These are phyloP conservation scores for Albatrellus ellisii DNA, from an alignment of 768 basidiomycete species.

Conservation along the genomic window DNA sequence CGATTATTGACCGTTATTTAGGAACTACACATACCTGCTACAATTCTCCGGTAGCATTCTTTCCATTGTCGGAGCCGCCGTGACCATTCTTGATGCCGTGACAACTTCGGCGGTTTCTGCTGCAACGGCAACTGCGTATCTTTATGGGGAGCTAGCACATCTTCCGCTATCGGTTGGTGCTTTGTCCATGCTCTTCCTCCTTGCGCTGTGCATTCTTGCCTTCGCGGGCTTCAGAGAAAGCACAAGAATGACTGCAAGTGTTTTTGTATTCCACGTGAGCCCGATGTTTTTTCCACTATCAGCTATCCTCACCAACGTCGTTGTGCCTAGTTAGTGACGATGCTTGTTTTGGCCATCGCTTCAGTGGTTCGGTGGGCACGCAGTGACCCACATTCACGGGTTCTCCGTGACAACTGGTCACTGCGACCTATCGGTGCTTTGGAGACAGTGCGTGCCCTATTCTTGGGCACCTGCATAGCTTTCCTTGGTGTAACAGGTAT, in stretches of 20 bases:
- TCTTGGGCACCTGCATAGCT: constrained; percentile 12
- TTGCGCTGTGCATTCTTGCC: constrained; percentile 7
- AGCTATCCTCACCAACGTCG: background rate
- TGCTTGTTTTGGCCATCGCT: constrained; percentile 7
- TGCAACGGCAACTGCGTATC: constrained; percentile 12
- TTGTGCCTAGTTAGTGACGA: constrained; percentile 4
- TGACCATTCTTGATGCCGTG: constrained; percentile 11
- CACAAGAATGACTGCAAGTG: constrained; percentile 5
- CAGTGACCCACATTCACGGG: constrained; percentile 9
- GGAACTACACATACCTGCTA: constrained; percentile 4
- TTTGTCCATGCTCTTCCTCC: constrained; percentile 9
- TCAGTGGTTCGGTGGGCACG: constrained; percentile 9
- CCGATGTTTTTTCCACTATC: background rate
- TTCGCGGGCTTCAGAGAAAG: constrained; percentile 13
- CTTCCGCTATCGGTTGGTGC: constrained; percentile 7
- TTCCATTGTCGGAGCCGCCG: constrained; percentile 10
- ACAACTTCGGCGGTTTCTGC: constrained; percentile 13
- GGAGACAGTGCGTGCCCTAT: constrained; percentile 7
- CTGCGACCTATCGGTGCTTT: constrained; percentile 7
- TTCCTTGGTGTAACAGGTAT: constrained; percentile 14
- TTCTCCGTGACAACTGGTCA: constrained; percentile 9
- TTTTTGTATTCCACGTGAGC: constrained; percentile 12
- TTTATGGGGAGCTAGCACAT: constrained; percentile 7
- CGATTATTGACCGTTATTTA: background rate
- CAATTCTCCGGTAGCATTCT: constrained; percentile 8